phyloP scores from a whole-genome alignment of 257 asterid genomes.

The Primulina tabacum region DNA sequence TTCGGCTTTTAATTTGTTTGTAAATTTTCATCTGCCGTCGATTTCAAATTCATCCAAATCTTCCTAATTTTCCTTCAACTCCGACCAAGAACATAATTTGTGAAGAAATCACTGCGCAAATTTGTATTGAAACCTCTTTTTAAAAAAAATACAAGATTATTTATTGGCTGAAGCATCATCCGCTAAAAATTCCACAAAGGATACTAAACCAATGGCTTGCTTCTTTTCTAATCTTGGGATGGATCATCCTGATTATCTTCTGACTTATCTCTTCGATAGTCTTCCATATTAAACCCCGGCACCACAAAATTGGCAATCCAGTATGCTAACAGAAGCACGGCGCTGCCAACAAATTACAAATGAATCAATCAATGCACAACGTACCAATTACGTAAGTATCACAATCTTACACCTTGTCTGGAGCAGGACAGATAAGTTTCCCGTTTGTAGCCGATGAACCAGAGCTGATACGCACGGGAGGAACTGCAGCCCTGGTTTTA shows the following conservation, averaged over 20 bases:
- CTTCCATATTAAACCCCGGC: constrained; percentile 42
- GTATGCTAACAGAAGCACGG: constrained; percentile 39
- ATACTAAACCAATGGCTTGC: not conserved
- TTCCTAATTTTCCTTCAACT: no score
- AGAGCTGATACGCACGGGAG: not conserved
- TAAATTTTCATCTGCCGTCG: no score
- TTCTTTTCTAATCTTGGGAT: constrained; percentile 21
- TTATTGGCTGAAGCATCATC: no score
- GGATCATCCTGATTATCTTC: constrained; percentile 22
- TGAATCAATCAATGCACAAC: not conserved
- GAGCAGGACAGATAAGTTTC: not conserved
- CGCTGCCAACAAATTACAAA: constrained; percentile 30
- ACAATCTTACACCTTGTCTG: not conserved
- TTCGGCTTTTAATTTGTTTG: no score
- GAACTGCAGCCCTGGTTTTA: not conserved
- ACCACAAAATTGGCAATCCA: constrained; percentile 62
- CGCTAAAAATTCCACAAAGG: no score
- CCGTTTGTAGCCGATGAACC: not conserved
- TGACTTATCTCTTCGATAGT: constrained; percentile 30
- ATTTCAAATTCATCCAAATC: no score
- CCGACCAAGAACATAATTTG: no score
- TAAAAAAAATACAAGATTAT: no score
- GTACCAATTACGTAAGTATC: not conserved
- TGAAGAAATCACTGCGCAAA: no score
- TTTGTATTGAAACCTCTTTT: not conserved